Conservation (phyloP, 2,329 filamentous ascomycete genomes). For the Aureobasidium subglaciale region DNA sequence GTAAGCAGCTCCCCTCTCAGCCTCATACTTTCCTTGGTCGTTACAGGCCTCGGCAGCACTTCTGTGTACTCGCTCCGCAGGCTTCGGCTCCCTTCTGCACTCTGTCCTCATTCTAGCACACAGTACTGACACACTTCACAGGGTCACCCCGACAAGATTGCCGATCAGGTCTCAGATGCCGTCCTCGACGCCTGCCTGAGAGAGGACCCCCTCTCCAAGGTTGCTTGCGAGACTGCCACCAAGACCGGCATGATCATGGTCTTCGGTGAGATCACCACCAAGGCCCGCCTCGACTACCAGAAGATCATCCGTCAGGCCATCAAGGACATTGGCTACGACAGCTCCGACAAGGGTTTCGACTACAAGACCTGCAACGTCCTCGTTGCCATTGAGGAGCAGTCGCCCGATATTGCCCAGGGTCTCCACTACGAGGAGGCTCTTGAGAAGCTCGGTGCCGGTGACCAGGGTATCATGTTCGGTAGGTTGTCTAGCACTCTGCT, state of each 20-base stretch:
- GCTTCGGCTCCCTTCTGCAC: too few species aligned
- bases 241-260: slow-evolving; percentile 99
- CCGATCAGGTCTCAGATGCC: slow-evolving; percentile 94
- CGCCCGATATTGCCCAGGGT: slow-evolving; percentile 96
- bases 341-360: slow-evolving; percentile 96
- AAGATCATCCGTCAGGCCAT: slow-evolving; percentile 90
- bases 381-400: slow-evolving; percentile 98
- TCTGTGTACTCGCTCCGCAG: too few species aligned
- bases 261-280: slow-evolving; percentile 97
- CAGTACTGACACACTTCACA: slow-evolving; percentile 18
- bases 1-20: slow-evolving; percentile 31
- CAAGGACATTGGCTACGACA: slow-evolving; percentile 98
- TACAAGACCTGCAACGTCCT: slow-evolving; percentile 99
- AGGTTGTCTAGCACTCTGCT: background rate
- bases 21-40: too few species aligned
- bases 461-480: slow-evolving; percentile 99
- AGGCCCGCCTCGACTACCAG: slow-evolving; percentile 94
- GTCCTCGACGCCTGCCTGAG: slow-evolving; percentile 95
- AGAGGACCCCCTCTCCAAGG: slow-evolving; percentile 93
- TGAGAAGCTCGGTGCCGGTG: slow-evolving; percentile 95
- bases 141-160: slow-evolving; percentile 31
- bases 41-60: too few species aligned
- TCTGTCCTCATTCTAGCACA: background rate
- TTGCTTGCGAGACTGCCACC: slow-evolving; percentile 97
- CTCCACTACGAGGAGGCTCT: slow-evolving; percentile 96